phyloP scores from a whole-genome alignment of 208 protist species.

The Phytomonas serpens region DNA sequence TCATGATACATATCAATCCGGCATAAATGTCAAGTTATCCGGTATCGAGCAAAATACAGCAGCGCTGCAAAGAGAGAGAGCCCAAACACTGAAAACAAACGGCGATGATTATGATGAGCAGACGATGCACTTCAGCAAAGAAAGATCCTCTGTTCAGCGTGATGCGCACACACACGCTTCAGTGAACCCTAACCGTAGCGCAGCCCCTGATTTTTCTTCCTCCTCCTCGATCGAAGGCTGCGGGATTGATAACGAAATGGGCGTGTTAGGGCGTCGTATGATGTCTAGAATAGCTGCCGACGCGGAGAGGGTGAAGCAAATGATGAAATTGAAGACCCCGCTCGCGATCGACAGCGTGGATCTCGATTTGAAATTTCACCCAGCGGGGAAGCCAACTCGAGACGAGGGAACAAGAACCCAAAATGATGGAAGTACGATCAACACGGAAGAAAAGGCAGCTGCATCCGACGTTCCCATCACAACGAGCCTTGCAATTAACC shows the following conservation, averaged over 20 bases:
- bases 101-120: neutral
- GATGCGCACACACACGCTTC: neutral
- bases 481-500: conserved; percentile 30
- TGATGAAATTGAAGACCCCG: neutral
- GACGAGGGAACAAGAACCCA: neutral
- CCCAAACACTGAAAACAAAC: neutral
- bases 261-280: neutral
- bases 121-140: neutral
- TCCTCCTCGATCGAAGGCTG: neutral
- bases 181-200: neutral
- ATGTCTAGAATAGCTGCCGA: neutral
- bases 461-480: neutral
- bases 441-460: conserved; percentile 1
- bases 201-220: neutral
- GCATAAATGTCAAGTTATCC: neutral
- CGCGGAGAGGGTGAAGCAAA: neutral
- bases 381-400: no score
- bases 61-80: neutral
- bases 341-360: neutral
- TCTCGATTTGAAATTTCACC: neutral
- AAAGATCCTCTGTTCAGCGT: neutral
- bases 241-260: neutral
- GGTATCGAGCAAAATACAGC: neutral
- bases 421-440: neutral
- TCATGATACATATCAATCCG: neutral